Evolutionary conservation across 768 basidiomycete species (phyloP), one percentile per base, ranked within the genome.

Genomic region (Chalciporus pseudorubinellus): DNA sequence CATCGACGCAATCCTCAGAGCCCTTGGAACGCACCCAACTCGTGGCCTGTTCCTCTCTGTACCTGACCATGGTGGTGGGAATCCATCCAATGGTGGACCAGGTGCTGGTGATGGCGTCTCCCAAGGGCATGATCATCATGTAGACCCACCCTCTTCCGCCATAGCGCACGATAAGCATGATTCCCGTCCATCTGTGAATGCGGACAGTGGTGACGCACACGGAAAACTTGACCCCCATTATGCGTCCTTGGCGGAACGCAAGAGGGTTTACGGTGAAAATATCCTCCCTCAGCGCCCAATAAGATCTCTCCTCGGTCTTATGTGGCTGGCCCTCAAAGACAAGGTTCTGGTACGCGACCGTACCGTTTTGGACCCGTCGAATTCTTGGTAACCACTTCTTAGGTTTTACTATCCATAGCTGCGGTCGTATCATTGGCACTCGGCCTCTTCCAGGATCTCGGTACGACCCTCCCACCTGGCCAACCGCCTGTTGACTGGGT

Each of bases 401-500:
- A 95, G 91, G 81, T 98, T 53, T 67, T 99, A 44, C 79, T 98
- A 34, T 92, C 90, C 16, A 82, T 98, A 62, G 92, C 95, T 42
- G 97, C 97, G 3, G 82, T 91, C 34, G 79, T 99, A 36, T 97
- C 97, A 14, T 77, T 99, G 40, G 94, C 93, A 12, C 82, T 98
- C 13, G 97, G 97, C 18, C 72, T 99, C 24, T 97, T 97, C 70
- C 89, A 95, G 66, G 92, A 94, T 64, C 88, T 98, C 64, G 95
- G 95, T 11, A 77, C 78, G 0, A 74, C 83, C 1, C 79, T 80
- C 5, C 75, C 82, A 9, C 56, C 71, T 1, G 73, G 72, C 33
- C 77, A 87, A 39, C 85, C 94, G 2, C 83, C 84, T 16, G 92
- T 98, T 14, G 94, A 98, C 61, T 98, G 95, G 95, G 94, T 99